Evolutionary conservation across 2,329 filamentous ascomycete species (phyloP), one percentile per base, ranked within the genome.

Genomic region (Nemania serpens): DNA sequence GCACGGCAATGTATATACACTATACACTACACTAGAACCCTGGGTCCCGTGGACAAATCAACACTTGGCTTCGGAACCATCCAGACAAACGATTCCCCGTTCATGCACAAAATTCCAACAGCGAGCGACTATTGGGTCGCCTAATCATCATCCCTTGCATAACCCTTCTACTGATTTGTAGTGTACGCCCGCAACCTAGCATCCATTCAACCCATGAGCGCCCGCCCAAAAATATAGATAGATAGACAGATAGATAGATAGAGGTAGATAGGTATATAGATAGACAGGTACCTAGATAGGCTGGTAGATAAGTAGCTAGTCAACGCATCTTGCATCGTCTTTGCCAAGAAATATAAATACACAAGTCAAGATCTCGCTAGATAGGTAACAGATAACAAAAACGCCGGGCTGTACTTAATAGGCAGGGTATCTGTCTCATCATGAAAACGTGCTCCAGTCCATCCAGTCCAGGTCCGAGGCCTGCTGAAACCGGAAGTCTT

Each of bases 401-500:
- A 45, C 18, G 42, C 22, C n/a, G 11, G 20, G 42, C 13, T 13
- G 22, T 45, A n/a, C n/a, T n/a, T n/a, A n/a, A 25, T 42, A 42
- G n/a, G 11, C 22, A 45, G 9, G 11, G 25, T 12, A 39, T 39
- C 36, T 5, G 4, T 10, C 3, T 39, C 25, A 51, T 60, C 37
- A 65, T 41, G 36, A 36, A 50, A 68, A 68, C 10, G 66, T 65
- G 48, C 66, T 66, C 72, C 72, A 75, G 53, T 75, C 72, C 73
- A 75, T 74, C 73, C 73, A 75, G 42, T 75, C 73, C 53, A 75
- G 37, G 39, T 75, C 73, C 3, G 71, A 66, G 4, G 64, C 67
- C 49, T 73, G 71, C 51, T 74, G 72, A 48, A 75, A 75, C 47
- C 71, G 73, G 47, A 75, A 73, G 59, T 74, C 71, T 15, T 74